These are phyloP conservation scores for Wickerhamiella shivajii DNA, from an alignment of 805 yeast species.

Conservation along the genomic window DNA sequence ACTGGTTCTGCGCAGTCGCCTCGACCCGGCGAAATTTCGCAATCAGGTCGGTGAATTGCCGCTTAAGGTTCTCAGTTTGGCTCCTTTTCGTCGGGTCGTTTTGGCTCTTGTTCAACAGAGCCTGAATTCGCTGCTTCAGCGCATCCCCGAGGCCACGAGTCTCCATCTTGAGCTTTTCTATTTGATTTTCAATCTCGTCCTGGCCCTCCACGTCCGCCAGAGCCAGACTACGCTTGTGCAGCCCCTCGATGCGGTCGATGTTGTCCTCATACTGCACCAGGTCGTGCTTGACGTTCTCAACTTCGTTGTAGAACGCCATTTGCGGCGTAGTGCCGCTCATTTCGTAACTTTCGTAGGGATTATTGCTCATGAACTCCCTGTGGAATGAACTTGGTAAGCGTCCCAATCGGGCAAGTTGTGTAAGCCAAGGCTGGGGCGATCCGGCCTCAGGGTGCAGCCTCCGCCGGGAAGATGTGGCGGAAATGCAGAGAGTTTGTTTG, in stretches of 20 bases:
- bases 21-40: constrained; percentile 79
- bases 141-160: constrained; percentile 63
- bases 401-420: no score
- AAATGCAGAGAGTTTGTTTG: no score
- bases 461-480: no score
- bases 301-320: constrained; percentile 49
- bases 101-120: constrained; percentile 41
- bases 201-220: constrained; percentile 63
- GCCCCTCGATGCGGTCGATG: constrained; percentile 51
- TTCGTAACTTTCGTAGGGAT: constrained; percentile 14
- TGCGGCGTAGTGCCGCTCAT: constrained; percentile 10
- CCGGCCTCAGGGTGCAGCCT: no score
- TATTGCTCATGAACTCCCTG: constrained; percentile 7
- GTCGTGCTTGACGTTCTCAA: constrained; percentile 52
- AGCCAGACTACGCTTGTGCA: constrained; percentile 55
- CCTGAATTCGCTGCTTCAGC: constrained; percentile 63
- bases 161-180: constrained; percentile 64
- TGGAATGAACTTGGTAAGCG: no score
- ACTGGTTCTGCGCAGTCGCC: constrained; percentile 70
- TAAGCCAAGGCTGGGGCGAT: no score
- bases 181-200: constrained; percentile 51
- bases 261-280: constrained; percentile 57
- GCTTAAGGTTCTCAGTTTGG: constrained; percentile 81
- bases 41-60: constrained; percentile 69
- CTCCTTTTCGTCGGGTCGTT: constrained; percentile 65